Evolutionary conservation across 495 filamentous ascomycete genomes (phyloP), one percentile per base, ranked within the genome.

Genomic region (Neurospora terricola): DNA sequence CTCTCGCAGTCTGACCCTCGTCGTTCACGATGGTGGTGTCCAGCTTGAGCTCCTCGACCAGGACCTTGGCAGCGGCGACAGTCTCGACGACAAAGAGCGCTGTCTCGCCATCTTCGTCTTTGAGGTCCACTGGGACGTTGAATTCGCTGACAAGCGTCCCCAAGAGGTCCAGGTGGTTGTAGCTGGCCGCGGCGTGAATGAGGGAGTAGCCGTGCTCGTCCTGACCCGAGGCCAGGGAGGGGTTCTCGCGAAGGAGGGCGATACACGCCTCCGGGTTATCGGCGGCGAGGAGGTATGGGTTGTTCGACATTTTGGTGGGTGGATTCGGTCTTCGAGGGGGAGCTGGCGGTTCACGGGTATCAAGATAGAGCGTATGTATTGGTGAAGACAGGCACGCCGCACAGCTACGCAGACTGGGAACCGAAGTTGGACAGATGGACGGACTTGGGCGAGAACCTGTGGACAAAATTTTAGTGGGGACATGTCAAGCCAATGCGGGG

Each of bases 191-290:
- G 30, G 96, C 96, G 81, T 99, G 96, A 27, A 98, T 83, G 27
- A 98, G 87, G 18, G 94, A 96, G 84, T 99, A 97, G 73, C 93
- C 93, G 74, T 93, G 89, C 73, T 91, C 87, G 80, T 97, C 93
- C 77, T 93, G 92, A 37, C 82, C 78, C 9, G 89, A 86, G 18
- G 93, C 93, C 71, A 92, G 83, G 11, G 87, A 80, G 48, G 91
- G 89, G 77, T 93, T 87, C 45, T 87, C 83, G 68, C 85, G 87
- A 69, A 97, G 88, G 59, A 93, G 87, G 30, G 87, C 82, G 66
- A 94, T 82, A 27, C 96, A 85, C 10, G 84, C 84, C 16, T 86
- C 80, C 39, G 90, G 89, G 75, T 91, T 90, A 79, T 95, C 93
- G 75, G 91, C 91, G 21, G 92, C 93, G 39, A 95, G 88, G 70